phyloP scores from a whole-genome alignment of 2,329 filamentous ascomycete species.

The Xylaria sp. region DNA sequence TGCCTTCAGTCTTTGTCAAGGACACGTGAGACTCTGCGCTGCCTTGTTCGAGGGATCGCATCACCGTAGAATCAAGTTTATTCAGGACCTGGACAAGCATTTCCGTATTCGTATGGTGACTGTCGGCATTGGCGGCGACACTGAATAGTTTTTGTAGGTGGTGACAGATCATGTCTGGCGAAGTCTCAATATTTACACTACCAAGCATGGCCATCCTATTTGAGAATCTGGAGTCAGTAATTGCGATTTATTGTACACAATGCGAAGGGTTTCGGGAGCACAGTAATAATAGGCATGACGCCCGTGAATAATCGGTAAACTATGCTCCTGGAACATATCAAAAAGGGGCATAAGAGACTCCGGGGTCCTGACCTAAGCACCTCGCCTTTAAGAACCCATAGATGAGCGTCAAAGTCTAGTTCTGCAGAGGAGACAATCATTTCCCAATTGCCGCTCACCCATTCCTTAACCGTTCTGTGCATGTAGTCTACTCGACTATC shows the following conservation, averaged over 20 bases:
- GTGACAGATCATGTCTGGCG: neutral
- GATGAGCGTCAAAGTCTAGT: constrained; percentile 6
- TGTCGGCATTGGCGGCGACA: neutral
- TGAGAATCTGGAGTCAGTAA: neutral
- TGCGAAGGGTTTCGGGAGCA: neutral
- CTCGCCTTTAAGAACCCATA: constrained; percentile 19
- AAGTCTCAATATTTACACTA: neutral
- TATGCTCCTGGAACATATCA: neutral
- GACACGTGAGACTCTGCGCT: neutral
- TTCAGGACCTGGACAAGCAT: neutral
- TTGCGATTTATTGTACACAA: neutral
- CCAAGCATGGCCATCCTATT: constrained; percentile 6
- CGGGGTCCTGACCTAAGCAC: neutral
- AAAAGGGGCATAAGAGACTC: neutral
- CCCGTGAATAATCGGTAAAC: too few species aligned
- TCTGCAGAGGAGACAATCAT: constrained; percentile 1
- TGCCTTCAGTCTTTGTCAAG: too few species aligned
- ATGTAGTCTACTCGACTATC: constrained; percentile 5
- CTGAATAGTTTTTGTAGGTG: neutral
- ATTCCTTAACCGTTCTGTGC: constrained; percentile 12
- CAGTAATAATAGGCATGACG: neutral
- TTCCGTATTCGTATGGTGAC: neutral
- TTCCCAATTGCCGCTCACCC: constrained; percentile 11
- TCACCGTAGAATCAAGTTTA: neutral
- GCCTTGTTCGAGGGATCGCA: neutral